Evolutionary conservation across 2,329 filamentous ascomycete genomes (phyloP).

Genomic region (Xylaria multiplex): DNA sequence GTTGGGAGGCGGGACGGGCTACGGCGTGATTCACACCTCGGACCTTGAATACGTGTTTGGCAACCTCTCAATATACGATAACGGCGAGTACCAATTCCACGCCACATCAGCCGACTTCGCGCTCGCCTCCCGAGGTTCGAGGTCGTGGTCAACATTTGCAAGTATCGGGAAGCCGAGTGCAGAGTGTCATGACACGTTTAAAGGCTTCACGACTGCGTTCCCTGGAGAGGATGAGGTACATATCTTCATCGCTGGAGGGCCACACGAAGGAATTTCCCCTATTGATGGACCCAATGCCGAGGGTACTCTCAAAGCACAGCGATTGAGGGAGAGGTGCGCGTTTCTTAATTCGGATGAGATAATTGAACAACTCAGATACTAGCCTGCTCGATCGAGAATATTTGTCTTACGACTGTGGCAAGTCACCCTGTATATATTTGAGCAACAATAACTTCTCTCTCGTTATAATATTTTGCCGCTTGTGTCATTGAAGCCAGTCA

Average conservation of each 20-base stretch:
- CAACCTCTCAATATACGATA: conserved; percentile 57
- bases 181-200: conserved; percentile 51
- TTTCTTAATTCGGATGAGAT: conserved; percentile 58
- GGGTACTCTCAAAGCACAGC: conserved; percentile 54
- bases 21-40: conserved; percentile 61
- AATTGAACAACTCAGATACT: conserved; percentile 52
- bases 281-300: conserved; percentile 50
- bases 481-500: no score
- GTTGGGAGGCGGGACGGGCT: conserved; percentile 49
- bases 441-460: not conserved
- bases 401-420: not conserved
- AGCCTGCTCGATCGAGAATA: not conserved
- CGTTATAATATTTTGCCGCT: no score
- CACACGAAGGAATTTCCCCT: conserved; percentile 54
- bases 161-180: conserved; percentile 51
- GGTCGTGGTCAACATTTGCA: conserved; percentile 61
- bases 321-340: conserved; percentile 57
- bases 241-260: conserved; percentile 58
- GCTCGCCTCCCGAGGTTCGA: conserved; percentile 53
- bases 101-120: conserved; percentile 54
- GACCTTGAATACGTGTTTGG: conserved; percentile 65
- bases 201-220: conserved; percentile 55
- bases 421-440: not conserved
- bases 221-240: conserved; percentile 40
- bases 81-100: conserved; percentile 49